Evolutionary conservation across 2,329 filamentous ascomycete genomes (phyloP), one percentile per base, ranked within the genome.

Genomic region (Didymella lethalis): DNA sequence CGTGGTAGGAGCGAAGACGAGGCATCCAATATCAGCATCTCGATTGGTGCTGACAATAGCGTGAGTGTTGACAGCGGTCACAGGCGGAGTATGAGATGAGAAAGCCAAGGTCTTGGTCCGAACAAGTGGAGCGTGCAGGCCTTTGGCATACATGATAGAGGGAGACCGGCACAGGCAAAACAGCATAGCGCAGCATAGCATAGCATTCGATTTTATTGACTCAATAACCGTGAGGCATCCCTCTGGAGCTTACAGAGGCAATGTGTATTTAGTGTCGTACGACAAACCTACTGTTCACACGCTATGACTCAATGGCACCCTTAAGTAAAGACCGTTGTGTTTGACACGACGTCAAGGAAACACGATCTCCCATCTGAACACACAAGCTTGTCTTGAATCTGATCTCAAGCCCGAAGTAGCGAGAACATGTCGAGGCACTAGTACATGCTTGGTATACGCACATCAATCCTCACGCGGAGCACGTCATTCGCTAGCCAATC

Each of bases 61-160:
- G 73, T 77, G 5, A 76, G 72, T 49, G 73, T 77, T n/a, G 75
- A 76, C 48, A 75, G 73, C 50, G 75, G 74, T 12, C 63, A 73
- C 25, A 54, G 73, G 52, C 64, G 74, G 6, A 53, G 74, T 16
- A 71, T 76, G 67, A 67, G 68, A 2, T 71, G 59, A 53, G 23
- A 18, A 7, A 28, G 25, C 18, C 7, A 3, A 16, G 28, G 20
- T 11, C 23, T 23, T 34, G 36, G 32, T 14, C 28, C 18, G 23
- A 11, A 28, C 14, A 25, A 11, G 16, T 6, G n/a, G 18, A 14
- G 4, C 10, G 18, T 18, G 16, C 20, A 18, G 26, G 28, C 32
- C 20, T 41, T 12, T 36, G 25, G 31, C 20, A 45, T 31, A 29
- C 11, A 48, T 12, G 12, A 16, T 23, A 14, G 23, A 23, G 12